Base-by-base conservation (phyloP, 2,329 filamentous ascomycete species). In the Diaporthe humulicola region DNA sequence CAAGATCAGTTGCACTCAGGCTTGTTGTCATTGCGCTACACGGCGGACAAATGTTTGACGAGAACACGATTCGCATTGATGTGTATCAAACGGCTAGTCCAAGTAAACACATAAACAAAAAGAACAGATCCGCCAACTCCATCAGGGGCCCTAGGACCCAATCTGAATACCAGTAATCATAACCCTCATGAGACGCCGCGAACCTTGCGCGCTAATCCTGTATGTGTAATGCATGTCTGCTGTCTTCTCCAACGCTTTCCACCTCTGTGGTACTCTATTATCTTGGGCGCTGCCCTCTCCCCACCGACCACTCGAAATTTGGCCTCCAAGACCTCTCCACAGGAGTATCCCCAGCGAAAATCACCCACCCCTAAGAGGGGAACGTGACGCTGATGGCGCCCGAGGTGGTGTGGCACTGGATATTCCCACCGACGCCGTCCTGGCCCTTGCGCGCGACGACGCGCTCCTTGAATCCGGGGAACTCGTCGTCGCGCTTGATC, bases 381-480 rank as follows among this genome's bases (percentile, higher is more conserved):
- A 76, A 45, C 54, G 22, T 22, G 19, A 73, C 70, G 3, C 38
- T 48, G 42, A 76, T 73, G 17, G 30, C 17, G 56, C 75, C 75
- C 14, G 70, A 73, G 19, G 70, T 73, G 22, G 64, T 75, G 38
- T 76, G 72, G 40, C 57, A 56, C 70, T 64, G 69, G 40, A 76
- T 25, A 4, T 45, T 57, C n/a, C 58, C 69, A 2, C 60, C 73
- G 30, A 56, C 64, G 45, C 38, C 73, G 19, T 81, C 83, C 2
- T 80, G 77, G 6, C 88, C 88, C 82, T 88, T 88, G 75, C 78
- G 80, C 1, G 86, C 87, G 52, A 81, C 36, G 28, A 85, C 12
- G 5, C 77, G 73, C 74, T 81, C 81, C 52, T 80, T 80, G 25
- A 83, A 77, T 1, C 83, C 81, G 4, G 81, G 81, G 79, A 82